Evolutionary conservation across 1,284 basidiomycete species (phyloP).

Genomic region (Polyporus tsugae): DNA sequence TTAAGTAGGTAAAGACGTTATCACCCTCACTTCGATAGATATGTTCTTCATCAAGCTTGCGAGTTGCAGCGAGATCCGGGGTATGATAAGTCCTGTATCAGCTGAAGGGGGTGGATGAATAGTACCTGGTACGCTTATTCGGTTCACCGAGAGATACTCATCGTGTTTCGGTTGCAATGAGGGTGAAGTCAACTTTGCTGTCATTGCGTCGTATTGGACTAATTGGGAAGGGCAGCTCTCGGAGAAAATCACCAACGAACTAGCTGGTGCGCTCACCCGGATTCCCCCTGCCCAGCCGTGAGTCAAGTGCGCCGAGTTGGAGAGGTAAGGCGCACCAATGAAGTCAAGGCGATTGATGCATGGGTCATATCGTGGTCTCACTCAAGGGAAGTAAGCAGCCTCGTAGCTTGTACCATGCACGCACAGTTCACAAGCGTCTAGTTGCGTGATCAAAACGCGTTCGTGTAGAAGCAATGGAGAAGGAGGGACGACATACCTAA

Average conservation of each 20-base stretch:
- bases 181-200: neutral
- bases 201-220: neutral
- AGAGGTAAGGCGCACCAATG: too few relatives aligned
- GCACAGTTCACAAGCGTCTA: neutral
- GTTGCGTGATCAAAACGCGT: neutral
- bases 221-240: too few relatives aligned
- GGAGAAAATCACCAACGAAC: too few relatives aligned
- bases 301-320: too few relatives aligned
- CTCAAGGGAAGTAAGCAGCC: neutral
- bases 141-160: neutral
- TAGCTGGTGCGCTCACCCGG: too few relatives aligned
- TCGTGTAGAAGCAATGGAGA: neutral
- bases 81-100: constrained; percentile 40
- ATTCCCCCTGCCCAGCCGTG: too few relatives aligned
- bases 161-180: neutral
- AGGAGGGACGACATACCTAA: neutral
- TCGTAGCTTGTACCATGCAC: neutral
- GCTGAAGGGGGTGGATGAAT: constrained; percentile 11
- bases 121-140: too few relatives aligned
- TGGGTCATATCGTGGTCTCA: neutral
- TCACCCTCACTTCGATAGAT: constrained; percentile 33
- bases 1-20: constrained; percentile 39
- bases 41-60: constrained; percentile 33
- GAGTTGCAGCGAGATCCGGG: constrained; percentile 41
- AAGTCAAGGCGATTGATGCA: too few relatives aligned